Base-by-base conservation (phyloP, 139 green algal genomes). In the Yamagishiella unicocca region DNA sequence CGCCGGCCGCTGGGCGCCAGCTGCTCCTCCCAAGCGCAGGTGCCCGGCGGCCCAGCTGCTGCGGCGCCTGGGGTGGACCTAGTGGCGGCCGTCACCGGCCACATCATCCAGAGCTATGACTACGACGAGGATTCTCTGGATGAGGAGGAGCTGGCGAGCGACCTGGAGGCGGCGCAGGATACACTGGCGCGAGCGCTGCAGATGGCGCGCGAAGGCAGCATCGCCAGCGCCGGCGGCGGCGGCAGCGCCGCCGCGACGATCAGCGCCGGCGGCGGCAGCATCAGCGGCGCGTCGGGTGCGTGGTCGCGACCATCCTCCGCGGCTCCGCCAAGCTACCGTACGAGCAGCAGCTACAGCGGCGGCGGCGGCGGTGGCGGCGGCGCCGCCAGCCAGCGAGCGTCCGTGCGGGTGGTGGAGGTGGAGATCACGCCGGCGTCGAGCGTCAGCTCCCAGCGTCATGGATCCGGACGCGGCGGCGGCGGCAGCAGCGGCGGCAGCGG, bases 41-140 rank as follows among this genome's bases (percentile, higher is more conserved):
- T 31, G 0, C 24, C 43, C 27, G 5, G 3, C 38, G n/a, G 29
- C 21, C 24, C 55, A 2, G 27, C 27, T 14, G 73, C 45, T 2
- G 27, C 40, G 21, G 27, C 3, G 25, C 21, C 42, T 31, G 62
- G 50, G 24, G 77, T 8, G 35, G 61, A 85, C 58, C 77, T 84
- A 14, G 37, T 85, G 8, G 78, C 78, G 0, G 78, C 78, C 27
- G 78, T 85, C 35, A 75, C 78, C 6, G 78, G 78, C 12, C 40
- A 42, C 29, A 43, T 85, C 4, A 53, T 53, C 7, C 19, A 62
- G 27, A 17, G n/a, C 1, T 58, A 45, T 29, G 66, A 87, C 33
- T 62, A 76, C 22, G 81, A 87, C 22, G 64, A 87, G 2, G 81
- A 87, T 46, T 54, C n/a, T 12, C 24, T 87, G 27, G 81, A 87